Percentiles rank a stretch among this genome's conserved stretches.
These are phyloP conservation scores for Strigomonas galati DNA, from an alignment of 208 protist species.

Conservation along the genomic window DNA sequence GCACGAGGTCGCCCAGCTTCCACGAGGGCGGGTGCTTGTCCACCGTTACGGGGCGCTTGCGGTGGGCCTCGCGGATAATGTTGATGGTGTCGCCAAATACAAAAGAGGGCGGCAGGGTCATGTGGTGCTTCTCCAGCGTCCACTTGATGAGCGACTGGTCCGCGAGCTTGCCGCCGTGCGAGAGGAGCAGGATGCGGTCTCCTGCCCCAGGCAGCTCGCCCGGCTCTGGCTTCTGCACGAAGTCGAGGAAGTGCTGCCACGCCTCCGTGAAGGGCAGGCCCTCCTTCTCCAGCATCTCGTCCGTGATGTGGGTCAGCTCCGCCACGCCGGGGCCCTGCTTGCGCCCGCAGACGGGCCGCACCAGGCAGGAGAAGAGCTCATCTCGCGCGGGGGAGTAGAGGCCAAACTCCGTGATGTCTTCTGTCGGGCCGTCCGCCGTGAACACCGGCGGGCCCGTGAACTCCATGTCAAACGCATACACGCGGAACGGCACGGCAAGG, in stretches of 20 bases:
- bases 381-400: conserved; percentile 74
- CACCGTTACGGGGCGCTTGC: conserved; percentile 81
- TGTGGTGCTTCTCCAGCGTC: conserved; percentile 67
- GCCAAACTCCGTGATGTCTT: conserved; percentile 88
- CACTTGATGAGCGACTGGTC: conserved; percentile 87
- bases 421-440: conserved; percentile 76
- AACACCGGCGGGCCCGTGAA: conserved; percentile 86
- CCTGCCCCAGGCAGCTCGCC: conserved; percentile 56
- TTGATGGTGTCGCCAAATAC: conserved; percentile 89
- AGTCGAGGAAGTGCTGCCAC: conserved; percentile 66
- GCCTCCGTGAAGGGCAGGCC: conserved; percentile 73
- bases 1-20: conserved; percentile 71
- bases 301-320: conserved; percentile 75
- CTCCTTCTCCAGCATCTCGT: conserved; percentile 63
- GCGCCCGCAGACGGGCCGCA: conserved; percentile 53
- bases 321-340: conserved; percentile 55
- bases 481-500: conserved; percentile 82
- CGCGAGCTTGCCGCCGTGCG: conserved; percentile 86
- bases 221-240: conserved; percentile 70
- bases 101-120: conserved; percentile 56
- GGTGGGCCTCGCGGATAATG: conserved; percentile 84
- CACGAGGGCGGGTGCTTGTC: conserved; percentile 88
- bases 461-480: conserved; percentile 89
- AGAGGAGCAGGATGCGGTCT: conserved; percentile 69
- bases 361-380: conserved; percentile 70